Conservation (phyloP, 805 yeast genomes). For the Sugiyamaella floridensis region DNA sequence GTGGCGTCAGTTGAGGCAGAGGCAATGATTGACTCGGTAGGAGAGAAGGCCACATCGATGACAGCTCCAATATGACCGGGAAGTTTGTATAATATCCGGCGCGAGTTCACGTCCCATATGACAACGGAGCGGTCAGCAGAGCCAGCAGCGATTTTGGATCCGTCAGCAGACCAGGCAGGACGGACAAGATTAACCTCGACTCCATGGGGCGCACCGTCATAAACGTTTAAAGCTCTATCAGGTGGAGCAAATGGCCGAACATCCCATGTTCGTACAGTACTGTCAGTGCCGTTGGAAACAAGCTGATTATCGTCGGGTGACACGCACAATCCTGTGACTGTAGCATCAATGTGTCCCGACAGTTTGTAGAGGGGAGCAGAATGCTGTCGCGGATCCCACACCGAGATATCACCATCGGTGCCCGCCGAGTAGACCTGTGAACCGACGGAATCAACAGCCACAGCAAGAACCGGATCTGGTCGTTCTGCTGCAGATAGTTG, state of each 20-base stretch:
- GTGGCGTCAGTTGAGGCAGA: constrained; percentile 53
- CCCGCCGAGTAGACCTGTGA: constrained; percentile 52
- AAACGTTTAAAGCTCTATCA: constrained; percentile 32
- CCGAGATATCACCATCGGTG: constrained; percentile 55
- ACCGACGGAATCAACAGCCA: constrained; percentile 37
- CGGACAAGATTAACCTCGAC: constrained; percentile 47
- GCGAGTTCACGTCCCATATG: constrained; percentile 52
- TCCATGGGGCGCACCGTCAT: constrained; percentile 47
- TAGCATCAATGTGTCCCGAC: constrained; percentile 40
- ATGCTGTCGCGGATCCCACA: constrained; percentile 49
- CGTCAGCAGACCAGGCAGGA: constrained; percentile 37
- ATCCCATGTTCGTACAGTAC: constrained; percentile 51
- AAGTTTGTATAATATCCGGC: constrained; percentile 41
- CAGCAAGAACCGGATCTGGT: constrained; percentile 54
- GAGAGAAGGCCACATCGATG: constrained; percentile 52
- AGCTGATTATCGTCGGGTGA: constrained; percentile 43
- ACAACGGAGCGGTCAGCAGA: constrained; percentile 54
- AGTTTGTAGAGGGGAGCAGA: constrained; percentile 41
- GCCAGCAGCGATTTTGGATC: constrained; percentile 46
- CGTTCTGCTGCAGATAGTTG: background rate
- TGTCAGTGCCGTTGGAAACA: constrained; percentile 50
- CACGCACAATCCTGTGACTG: constrained; percentile 48
- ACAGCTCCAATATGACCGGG: constrained; percentile 60
- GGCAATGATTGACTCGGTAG: constrained; percentile 34
- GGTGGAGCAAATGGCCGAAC: constrained; percentile 39